Conservation (phyloP, 2,329 filamentous ascomycete genomes). For the Rutstroemia sydowiana region DNA sequence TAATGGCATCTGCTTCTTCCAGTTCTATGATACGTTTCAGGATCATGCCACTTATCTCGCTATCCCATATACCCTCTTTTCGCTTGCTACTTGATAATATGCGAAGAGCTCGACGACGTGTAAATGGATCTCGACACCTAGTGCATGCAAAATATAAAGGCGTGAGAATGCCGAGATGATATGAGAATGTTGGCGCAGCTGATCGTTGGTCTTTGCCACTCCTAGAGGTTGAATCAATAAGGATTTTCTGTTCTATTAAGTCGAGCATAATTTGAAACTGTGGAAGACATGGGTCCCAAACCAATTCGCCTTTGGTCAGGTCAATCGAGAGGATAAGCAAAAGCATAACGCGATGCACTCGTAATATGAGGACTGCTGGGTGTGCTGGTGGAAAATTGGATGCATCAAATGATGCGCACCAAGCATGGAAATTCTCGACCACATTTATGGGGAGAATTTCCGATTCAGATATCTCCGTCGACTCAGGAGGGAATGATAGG, state of each 20-base stretch:
- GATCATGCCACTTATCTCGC: background rate
- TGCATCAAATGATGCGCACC: background rate
- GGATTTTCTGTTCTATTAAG: background rate
- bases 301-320: background rate
- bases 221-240: background rate
- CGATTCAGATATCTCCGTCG: background rate
- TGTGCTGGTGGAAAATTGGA: background rate
- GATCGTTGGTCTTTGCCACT: background rate
- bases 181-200: background rate
- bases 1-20: constrained; percentile 3
- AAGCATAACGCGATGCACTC: background rate
- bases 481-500: background rate
- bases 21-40: background rate
- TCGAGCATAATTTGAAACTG: background rate
- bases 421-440: background rate
- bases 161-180: background rate
- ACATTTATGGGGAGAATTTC: background rate
- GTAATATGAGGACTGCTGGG: background rate
- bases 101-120: background rate
- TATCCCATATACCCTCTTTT: constrained; percentile 4
- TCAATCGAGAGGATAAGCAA: background rate
- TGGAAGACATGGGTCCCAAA: background rate
- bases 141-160: background rate
- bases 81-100: background rate
- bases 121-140: background rate